Evolutionary conservation across 2,329 filamentous ascomycete species (phyloP).

Genomic region (Penicillium hesseltinei): DNA sequence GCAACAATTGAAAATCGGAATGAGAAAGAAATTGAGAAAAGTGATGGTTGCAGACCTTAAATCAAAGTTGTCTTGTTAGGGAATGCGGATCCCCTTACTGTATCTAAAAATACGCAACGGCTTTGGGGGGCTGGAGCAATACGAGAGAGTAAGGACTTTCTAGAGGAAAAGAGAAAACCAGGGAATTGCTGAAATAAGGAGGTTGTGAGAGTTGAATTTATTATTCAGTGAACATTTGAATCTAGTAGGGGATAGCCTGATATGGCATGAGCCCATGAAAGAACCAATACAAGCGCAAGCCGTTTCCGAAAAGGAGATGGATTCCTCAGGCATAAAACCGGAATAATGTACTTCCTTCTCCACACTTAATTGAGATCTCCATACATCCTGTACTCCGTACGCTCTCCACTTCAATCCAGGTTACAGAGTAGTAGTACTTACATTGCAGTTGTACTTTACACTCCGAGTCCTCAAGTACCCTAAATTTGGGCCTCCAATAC

Average conservation of each 20-base stretch:
- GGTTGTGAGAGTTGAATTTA: background rate
- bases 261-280: background rate
- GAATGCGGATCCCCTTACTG: constrained; percentile 28
- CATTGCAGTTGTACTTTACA: too few relatives aligned
- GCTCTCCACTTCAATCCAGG: too few relatives aligned
- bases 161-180: background rate
- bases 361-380: background rate
- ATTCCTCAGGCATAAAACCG: background rate
- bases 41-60: constrained; percentile 18
- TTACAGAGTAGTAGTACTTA: too few relatives aligned
- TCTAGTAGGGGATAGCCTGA: background rate
- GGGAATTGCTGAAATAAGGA: background rate
- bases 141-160: constrained; percentile 5
- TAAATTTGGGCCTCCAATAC: background rate
- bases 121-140: constrained; percentile 14
- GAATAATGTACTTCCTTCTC: constrained; percentile 7
- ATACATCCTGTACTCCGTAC: background rate
- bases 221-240: too few relatives aligned
- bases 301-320: background rate
- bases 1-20: constrained; percentile 20
- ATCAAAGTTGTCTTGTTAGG: constrained; percentile 13
- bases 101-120: constrained; percentile 26
- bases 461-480: background rate
- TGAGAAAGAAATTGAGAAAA: constrained; percentile 12
- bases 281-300: background rate